These are phyloP conservation scores for Osmanthus fragrans DNA, from an alignment of 257 asterid species.

Conservation along the genomic window DNA sequence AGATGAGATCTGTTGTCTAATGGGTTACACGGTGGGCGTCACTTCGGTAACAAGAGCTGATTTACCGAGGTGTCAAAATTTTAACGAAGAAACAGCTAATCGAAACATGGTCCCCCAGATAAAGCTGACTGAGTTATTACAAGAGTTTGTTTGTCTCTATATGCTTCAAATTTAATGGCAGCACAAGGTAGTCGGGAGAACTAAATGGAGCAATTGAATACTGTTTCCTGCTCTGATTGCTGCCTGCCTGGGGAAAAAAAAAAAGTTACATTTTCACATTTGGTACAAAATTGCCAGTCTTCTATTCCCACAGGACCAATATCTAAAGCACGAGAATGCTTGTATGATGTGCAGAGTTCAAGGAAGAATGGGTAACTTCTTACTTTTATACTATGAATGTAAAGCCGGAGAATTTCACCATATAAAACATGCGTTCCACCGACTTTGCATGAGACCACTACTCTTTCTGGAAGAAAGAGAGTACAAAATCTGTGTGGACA, in stretches of 20 bases:
- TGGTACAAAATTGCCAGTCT: not conserved
- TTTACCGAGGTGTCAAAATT: too few relatives aligned
- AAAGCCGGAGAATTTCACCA: not conserved
- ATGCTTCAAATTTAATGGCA: not conserved
- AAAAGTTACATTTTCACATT: not conserved
- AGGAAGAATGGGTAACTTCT: not conserved
- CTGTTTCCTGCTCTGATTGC: not conserved
- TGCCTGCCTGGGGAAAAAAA: not conserved
- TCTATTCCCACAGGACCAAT: not conserved
- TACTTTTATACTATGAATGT: not conserved
- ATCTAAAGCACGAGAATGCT: not conserved
- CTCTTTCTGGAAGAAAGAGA: constrained; percentile 93
- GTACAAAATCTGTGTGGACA: constrained; percentile 92
- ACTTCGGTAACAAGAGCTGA: too few relatives aligned
- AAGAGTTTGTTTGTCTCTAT: not conserved
- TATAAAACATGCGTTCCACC: not conserved
- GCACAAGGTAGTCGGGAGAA: not conserved
- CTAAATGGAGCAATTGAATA: not conserved
- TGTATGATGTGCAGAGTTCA: too few relatives aligned
- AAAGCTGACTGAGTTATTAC: not conserved
- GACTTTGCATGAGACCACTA: constrained; percentile 30
- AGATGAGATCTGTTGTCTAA: too few relatives aligned
- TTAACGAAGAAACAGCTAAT: too few relatives aligned
- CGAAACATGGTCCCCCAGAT: not conserved
- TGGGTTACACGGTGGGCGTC: too few relatives aligned